Base-by-base conservation (phyloP, 2,329 filamentous ascomycete genomes). In the Arthrobotrys megalospora region DNA sequence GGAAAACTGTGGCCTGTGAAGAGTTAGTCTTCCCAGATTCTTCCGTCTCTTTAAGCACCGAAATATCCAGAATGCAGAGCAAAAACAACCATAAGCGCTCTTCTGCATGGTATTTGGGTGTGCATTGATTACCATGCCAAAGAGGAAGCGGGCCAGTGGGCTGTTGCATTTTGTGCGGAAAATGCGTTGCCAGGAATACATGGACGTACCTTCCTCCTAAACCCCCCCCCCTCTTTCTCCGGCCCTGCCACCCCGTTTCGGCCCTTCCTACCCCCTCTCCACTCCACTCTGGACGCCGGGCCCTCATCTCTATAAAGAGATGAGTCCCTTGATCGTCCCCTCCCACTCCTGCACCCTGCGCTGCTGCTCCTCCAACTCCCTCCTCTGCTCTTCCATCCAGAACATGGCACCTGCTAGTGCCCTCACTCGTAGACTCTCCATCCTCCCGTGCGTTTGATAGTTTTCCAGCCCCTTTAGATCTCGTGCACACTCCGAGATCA, bases 301-400 rank as follows among this genome's bases (percentile, higher is more conserved):
- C 4, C 14, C 14, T 38, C n/a, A 19, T 3, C 52, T 19, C 52
- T 38, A 53, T 6, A 32, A 10, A 19, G 52, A 55, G 28, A 55
- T 32, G 5, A 58, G 38, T 34, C 34, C 34, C 34, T 28, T 19
- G 3, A 32, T 38, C 16, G 45, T 34, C n/a, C 16, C 53, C 43
- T 38, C 66, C 60, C 53, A 34, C 14, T 32, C 45, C 16, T 24
- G 21, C 43, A 63, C 60, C 67, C 34, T 19, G n/a, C 32, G 58
- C 67, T 38, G 6, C 52, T 50, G 38, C 38, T 41, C 32, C 38
- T 50, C 50, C 19, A 73, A 21, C 6, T 60, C 36, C 24, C 48
- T 48, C 16, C 6, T 24, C 12, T 53, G 63, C 21, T 28, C 52
- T 14, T 19, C 32, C 19, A 38, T 55, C 63, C 34, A 75, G 19